Evolutionary conservation across 2,329 filamentous ascomycete genomes (phyloP).

Genomic region (Hypoxylon sp.): DNA sequence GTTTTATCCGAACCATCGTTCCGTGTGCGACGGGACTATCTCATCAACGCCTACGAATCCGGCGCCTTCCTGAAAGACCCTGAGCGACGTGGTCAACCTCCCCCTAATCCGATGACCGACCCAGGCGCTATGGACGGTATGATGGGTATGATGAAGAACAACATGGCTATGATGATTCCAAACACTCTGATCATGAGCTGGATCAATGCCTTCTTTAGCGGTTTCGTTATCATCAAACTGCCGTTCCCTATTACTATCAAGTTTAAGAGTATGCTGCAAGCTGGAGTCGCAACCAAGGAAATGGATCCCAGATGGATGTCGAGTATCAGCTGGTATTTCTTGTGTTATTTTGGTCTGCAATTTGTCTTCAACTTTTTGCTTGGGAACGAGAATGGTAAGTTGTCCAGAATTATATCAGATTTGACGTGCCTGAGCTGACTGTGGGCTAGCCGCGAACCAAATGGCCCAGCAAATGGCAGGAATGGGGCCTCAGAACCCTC

Average conservation of each 20-base stretch:
- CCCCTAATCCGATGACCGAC: constrained; percentile 94
- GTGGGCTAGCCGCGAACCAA: constrained; percentile 82
- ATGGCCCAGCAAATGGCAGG: constrained; percentile 87
- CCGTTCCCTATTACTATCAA: constrained; percentile 98
- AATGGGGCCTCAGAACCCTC: constrained; percentile 75
- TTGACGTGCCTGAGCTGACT: constrained; percentile 49
- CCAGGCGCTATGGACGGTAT: constrained; percentile 98
- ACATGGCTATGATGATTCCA: constrained; percentile 99
- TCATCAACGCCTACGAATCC: constrained; percentile 84
- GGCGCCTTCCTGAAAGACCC: constrained; percentile 92
- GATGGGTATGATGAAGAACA: constrained; percentile 99
- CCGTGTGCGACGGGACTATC: constrained; percentile 80
- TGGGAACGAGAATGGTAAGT: constrained; percentile 92
- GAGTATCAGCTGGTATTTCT: constrained; percentile 98
- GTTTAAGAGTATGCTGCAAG: constrained; percentile 99
- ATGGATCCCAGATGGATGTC: constrained; percentile 99
- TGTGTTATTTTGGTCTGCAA: constrained; percentile 96
- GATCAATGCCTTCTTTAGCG: constrained; percentile 99
- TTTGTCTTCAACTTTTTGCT: constrained; percentile 97
- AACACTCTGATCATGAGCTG: constrained; percentile 99
- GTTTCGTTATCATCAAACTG: constrained; percentile 98
- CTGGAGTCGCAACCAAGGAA: constrained; percentile 93
- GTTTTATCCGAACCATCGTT: constrained; percentile 84
- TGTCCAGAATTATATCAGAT: constrained; percentile 1
- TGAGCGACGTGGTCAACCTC: constrained; percentile 85